These are phyloP conservation scores for Prinsepia uniflora DNA, from an alignment of 306 rosid species.

Conservation along the genomic window DNA sequence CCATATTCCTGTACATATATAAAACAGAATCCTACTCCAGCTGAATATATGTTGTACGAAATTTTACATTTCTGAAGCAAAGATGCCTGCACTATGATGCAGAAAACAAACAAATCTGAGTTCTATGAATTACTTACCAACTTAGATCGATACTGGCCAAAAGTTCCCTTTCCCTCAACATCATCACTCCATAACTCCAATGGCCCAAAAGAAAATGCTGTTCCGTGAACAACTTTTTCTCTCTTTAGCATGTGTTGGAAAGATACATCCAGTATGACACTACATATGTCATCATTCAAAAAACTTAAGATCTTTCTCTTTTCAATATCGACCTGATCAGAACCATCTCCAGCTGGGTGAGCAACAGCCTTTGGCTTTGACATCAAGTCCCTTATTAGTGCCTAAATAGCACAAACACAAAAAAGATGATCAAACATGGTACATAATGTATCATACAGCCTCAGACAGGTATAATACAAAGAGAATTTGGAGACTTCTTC, in stretches of 20 bases:
- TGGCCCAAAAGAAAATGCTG: constrained; percentile 50
- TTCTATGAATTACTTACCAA: constrained; percentile 47
- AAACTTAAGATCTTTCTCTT: constrained; percentile 53
- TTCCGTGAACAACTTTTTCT: constrained; percentile 67
- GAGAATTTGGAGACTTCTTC: constrained; percentile 19
- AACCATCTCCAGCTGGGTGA: constrained; percentile 50
- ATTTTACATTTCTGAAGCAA: constrained; percentile 2
- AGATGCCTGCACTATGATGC: not conserved
- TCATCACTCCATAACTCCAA: constrained; percentile 95
- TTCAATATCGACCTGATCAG: constrained; percentile 47
- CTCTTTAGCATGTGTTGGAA: constrained; percentile 81
- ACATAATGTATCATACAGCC: constrained; percentile 15
- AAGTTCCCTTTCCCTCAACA: constrained; percentile 79
- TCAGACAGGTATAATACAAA: constrained; percentile 11
- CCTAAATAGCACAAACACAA: constrained; percentile 40
- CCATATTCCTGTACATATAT: not conserved
- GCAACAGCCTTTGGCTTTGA: constrained; percentile 62
- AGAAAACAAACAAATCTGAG: constrained; percentile 13
- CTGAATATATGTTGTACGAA: not conserved
- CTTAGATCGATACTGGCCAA: constrained; percentile 85
- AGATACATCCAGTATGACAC: constrained; percentile 68
- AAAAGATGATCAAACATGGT: constrained; percentile 18
- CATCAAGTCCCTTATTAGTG: constrained; percentile 74
- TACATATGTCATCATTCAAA: constrained; percentile 59
- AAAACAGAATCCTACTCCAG: not conserved